These are phyloP conservation scores for Colletotrichum cereale DNA, from an alignment of 2,329 filamentous ascomycete species.

Conservation along the genomic window DNA sequence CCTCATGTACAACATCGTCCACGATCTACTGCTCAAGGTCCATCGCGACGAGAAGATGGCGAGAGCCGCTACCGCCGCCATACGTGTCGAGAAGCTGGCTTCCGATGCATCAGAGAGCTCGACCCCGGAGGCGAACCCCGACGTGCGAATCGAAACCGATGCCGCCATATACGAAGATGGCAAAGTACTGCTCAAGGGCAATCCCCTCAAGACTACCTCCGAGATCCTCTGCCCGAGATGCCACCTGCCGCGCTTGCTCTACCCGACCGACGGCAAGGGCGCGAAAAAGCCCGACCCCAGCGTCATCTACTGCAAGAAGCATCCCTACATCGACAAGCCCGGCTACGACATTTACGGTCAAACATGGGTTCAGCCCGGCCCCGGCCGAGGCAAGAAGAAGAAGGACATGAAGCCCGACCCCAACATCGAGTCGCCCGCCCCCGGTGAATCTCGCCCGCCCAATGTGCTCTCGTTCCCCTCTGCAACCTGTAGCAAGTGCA, in stretches of 20 bases:
- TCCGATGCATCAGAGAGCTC: slow-evolving; percentile 67
- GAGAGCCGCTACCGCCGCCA: slow-evolving; percentile 74
- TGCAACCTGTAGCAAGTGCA: slow-evolving; percentile 76
- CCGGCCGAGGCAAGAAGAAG: slow-evolving; percentile 81
- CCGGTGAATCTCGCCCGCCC: slow-evolving; percentile 66
- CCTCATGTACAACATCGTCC: slow-evolving; percentile 80
- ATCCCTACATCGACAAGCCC: slow-evolving; percentile 81
- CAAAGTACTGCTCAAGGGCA: slow-evolving; percentile 76
- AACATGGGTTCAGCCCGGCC: slow-evolving; percentile 79
- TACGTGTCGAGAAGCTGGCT: slow-evolving; percentile 73
- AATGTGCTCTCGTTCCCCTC: slow-evolving; percentile 75
- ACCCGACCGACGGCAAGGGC: slow-evolving; percentile 79
- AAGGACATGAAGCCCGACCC: slow-evolving; percentile 76
- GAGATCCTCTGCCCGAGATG: slow-evolving; percentile 82
- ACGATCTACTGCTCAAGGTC: slow-evolving; percentile 79
- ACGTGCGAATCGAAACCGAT: slow-evolving; percentile 73
- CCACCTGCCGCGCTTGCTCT: slow-evolving; percentile 78
- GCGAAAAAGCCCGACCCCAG: slow-evolving; percentile 74
- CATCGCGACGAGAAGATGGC: slow-evolving; percentile 85
- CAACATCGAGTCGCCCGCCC: slow-evolving; percentile 60
- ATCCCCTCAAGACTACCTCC: slow-evolving; percentile 77
- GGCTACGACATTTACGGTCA: slow-evolving; percentile 87
- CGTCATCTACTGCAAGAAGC: slow-evolving; percentile 82
- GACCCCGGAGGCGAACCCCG: slow-evolving; percentile 64
- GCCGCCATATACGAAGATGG: slow-evolving; percentile 79